Percentiles rank a stretch among this genome's conserved stretches.
phyloP scores from a whole-genome alignment of 2,329 filamentous ascomycete species.

The Magnaporthiopsis rhizophila region DNA sequence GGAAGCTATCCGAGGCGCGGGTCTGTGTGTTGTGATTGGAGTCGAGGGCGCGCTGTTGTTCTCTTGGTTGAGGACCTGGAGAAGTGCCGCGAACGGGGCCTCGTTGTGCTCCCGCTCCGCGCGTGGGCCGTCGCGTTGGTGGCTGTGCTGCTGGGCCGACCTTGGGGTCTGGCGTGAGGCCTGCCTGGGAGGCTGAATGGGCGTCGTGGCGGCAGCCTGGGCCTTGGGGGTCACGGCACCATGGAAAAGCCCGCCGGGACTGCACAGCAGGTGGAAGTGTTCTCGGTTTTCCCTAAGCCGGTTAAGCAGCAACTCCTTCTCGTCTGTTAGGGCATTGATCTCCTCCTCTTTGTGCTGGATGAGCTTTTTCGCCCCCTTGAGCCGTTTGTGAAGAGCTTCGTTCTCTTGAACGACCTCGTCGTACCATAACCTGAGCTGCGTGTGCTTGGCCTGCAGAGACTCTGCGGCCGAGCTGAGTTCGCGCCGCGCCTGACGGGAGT shows the following conservation, averaged over 20 bases:
- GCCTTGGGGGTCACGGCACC: conserved; percentile 52
- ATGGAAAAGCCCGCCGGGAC: conserved; percentile 62
- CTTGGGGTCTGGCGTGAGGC: conserved; percentile 45
- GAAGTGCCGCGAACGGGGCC: conserved; percentile 66
- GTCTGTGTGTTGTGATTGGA: conserved; percentile 42
- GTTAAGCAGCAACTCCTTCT: conserved; percentile 68
- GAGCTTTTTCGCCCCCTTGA: conserved; percentile 67
- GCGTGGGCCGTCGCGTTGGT: neutral
- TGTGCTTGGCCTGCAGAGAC: conserved; percentile 44
- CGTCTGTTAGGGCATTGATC: conserved; percentile 60
- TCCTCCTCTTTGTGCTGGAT: conserved; percentile 74
- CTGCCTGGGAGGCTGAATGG: conserved; percentile 35
- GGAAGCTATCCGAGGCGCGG: conserved; percentile 38
- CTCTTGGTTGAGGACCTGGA: conserved; percentile 74
- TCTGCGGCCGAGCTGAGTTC: conserved; percentile 45
- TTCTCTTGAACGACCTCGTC: conserved; percentile 62
- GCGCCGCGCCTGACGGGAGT: conserved; percentile 52
- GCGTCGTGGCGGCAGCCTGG: conserved; percentile 33
- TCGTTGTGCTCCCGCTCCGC: conserved; percentile 44
- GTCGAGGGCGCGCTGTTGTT: conserved; percentile 68
- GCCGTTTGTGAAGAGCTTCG: conserved; percentile 51
- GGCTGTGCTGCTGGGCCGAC: conserved; percentile 26
- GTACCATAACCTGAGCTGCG: conserved; percentile 57
- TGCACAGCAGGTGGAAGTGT: conserved; percentile 72
- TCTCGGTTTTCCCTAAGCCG: conserved; percentile 86